Conservation (phyloP, 495 filamentous ascomycete genomes). For the Xylaria grammica region DNA sequence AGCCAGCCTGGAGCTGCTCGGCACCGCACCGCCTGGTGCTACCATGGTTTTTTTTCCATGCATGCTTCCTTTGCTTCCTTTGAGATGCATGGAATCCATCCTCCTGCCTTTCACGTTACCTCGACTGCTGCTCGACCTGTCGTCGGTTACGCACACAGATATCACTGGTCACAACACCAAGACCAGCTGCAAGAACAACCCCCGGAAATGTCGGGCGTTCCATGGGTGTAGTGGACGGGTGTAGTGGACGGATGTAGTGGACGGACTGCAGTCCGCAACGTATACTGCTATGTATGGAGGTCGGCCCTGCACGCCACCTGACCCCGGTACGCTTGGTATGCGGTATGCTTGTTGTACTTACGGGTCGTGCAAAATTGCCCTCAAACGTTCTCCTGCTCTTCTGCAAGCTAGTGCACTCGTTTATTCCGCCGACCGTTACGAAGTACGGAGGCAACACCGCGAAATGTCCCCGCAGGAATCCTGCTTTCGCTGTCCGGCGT, state of each 20-base stretch:
- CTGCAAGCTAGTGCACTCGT: background rate
- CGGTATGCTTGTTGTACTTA: background rate
- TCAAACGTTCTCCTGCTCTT: background rate
- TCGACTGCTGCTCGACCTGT: background rate
- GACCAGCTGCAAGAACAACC: no score
- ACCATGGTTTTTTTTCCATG: slow-evolving; percentile 4
- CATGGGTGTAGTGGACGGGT: no score
- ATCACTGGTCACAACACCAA: background rate
- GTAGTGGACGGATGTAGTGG: no score
- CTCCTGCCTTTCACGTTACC: background rate
- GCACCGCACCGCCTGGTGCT: background rate
- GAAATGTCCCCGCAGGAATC: slow-evolving; percentile 10
- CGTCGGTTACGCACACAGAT: background rate
- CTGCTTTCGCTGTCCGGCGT: slow-evolving; percentile 23
- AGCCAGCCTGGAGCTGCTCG: slow-evolving; percentile 13
- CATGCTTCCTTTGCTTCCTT: slow-evolving; percentile 13
- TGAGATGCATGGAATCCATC: background rate
- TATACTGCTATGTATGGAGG: no score
- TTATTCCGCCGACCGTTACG: slow-evolving; percentile 11
- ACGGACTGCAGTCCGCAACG: no score
- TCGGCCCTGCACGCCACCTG: background rate
- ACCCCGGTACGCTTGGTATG: background rate
- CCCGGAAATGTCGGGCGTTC: no score
- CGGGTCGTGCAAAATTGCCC: background rate
- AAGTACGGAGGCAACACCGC: slow-evolving; percentile 10